Evolutionary conservation across 305 asterid species (phyloP).

Genomic region (Fraxinus baroniana): DNA sequence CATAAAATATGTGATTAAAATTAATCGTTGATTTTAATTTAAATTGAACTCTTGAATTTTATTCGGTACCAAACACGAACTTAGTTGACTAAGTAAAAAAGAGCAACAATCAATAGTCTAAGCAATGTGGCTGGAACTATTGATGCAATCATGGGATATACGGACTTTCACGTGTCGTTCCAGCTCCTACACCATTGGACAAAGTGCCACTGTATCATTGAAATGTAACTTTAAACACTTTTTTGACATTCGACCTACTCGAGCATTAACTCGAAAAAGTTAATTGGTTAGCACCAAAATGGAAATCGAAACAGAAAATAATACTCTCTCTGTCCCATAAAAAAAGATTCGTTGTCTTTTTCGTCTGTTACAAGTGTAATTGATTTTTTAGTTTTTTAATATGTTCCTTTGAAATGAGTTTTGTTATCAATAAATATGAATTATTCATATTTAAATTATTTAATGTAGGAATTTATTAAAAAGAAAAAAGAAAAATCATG

Average conservation of each 20-base stretch:
- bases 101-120: not conserved
- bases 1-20: too few relatives aligned
- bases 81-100: not conserved
- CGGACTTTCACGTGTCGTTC: not conserved
- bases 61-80: too few relatives aligned
- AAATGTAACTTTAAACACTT: not conserved
- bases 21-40: too few relatives aligned
- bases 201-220: not conserved
- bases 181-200: not conserved
- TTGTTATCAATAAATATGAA: too few relatives aligned
- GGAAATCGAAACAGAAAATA: not conserved
- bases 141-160: not conserved
- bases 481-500: too few relatives aligned
- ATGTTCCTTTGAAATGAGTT: not conserved
- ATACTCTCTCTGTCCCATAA: too few relatives aligned
- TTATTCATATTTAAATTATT: too few relatives aligned
- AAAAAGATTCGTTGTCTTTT: not conserved
- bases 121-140: not conserved
- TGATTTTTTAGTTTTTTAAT: too few relatives aligned
- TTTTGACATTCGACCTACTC: not conserved
- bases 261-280: not conserved
- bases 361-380: too few relatives aligned
- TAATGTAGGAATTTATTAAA: too few relatives aligned
- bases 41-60: too few relatives aligned
- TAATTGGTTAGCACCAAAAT: too few relatives aligned